Conservation (phyloP, 306 rosid genomes). For the Arachis hypogaea region DNA sequence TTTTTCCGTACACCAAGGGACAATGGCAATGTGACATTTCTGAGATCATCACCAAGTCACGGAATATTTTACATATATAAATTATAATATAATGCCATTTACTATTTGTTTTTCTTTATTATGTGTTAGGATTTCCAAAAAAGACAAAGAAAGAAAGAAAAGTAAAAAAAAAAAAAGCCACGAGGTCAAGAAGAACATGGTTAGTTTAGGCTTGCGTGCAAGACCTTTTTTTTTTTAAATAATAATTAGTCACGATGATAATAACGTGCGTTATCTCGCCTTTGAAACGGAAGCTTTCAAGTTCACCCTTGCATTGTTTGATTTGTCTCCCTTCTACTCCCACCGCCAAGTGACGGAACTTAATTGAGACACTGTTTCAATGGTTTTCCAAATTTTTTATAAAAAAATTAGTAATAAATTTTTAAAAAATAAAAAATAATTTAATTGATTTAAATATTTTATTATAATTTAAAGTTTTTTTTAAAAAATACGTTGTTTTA, state of each 20-base stretch:
- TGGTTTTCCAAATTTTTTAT: too few relatives aligned
- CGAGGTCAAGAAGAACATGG: not conserved
- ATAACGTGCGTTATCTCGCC: not conserved
- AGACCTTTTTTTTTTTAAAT: not conserved
- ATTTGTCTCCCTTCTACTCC: too few relatives aligned
- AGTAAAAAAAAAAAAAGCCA: not conserved
- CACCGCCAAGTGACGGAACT: too few relatives aligned
- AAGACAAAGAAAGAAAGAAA: not conserved
- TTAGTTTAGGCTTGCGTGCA: not conserved
- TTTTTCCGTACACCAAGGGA: constrained; percentile 1
- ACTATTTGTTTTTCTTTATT: not conserved
- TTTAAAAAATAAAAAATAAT: too few relatives aligned
- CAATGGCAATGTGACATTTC: not conserved
- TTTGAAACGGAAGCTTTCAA: not conserved
- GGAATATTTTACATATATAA: not conserved
- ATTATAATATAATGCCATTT: not conserved
- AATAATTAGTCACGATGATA: not conserved
- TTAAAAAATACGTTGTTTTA: too few relatives aligned
- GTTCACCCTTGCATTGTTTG: not conserved
- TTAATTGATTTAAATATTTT: too few relatives aligned
- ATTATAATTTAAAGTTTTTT: too few relatives aligned
- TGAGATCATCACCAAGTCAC: not conserved
- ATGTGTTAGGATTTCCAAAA: too few relatives aligned
- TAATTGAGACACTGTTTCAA: too few relatives aligned
- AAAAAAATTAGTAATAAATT: too few relatives aligned